Conservation (phyloP, 1,284 basidiomycete species). For the Naganishia sp. region DNA sequence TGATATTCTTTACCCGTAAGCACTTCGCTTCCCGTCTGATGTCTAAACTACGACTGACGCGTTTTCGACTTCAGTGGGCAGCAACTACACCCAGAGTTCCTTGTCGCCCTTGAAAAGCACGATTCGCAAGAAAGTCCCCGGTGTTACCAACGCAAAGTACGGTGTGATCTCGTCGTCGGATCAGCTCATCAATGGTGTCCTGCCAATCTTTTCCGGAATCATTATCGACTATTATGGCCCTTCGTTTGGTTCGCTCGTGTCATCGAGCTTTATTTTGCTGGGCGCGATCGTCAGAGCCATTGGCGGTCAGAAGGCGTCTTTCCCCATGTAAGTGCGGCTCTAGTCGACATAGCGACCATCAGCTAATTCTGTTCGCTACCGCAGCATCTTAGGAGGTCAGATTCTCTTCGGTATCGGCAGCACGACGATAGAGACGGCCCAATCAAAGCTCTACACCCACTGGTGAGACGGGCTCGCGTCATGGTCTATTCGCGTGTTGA, state of each 20-base stretch:
- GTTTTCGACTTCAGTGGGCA: conserved; percentile 32
- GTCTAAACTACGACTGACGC: too few species aligned
- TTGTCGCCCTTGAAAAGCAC: conserved; percentile 52
- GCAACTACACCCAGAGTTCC: conserved; percentile 40
- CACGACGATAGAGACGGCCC: conserved; percentile 46
- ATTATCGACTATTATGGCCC: conserved; percentile 54
- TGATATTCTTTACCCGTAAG: conserved; percentile 32
- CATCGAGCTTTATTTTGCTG: conserved; percentile 23
- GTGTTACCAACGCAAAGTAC: conserved; percentile 54
- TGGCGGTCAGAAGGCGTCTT: conserved; percentile 21
- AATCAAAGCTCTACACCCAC: conserved; percentile 44
- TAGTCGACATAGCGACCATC: too few species aligned
- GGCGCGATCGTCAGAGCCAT: conserved; percentile 27
- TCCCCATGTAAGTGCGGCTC: conserved; percentile 7
- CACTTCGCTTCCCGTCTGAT: not conserved
- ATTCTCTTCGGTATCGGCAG: conserved; percentile 40
- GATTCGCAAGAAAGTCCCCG: conserved; percentile 42
- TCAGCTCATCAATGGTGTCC: conserved; percentile 52
- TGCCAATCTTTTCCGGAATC: conserved; percentile 55
- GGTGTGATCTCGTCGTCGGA: conserved; percentile 51
- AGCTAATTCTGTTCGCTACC: not conserved
- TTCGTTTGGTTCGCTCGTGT: conserved; percentile 14
- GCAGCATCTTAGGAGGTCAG: conserved; percentile 31
- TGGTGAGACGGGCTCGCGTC: conserved; percentile 33
- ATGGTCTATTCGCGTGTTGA: conserved; percentile 32